These are phyloP conservation scores for Yamadazyma sp. DNA, from an alignment of 1,139 yeast genomes.

Conservation along the genomic window DNA sequence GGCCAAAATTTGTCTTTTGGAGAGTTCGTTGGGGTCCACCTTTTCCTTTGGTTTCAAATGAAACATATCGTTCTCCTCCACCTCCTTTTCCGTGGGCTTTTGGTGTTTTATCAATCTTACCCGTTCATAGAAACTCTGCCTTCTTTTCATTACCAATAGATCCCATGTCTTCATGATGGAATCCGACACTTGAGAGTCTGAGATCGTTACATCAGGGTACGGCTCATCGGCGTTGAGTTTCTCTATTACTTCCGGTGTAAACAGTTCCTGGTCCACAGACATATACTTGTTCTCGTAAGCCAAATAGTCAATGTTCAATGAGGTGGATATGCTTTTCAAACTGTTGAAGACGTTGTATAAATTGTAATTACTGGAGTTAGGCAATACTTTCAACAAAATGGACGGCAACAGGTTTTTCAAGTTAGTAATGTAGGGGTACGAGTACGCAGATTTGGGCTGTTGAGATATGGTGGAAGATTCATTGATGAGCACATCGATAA, in stretches of 20 bases:
- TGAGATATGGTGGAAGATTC: slow-evolving; percentile 35
- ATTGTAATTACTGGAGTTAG: slow-evolving; percentile 50
- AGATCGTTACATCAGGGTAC: slow-evolving; percentile 32
- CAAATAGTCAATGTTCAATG: slow-evolving; percentile 31
- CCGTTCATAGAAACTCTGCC: slow-evolving; percentile 53
- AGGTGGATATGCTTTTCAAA: slow-evolving; percentile 38
- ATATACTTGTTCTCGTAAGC: slow-evolving; percentile 28
- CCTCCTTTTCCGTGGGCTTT: slow-evolving; percentile 21
- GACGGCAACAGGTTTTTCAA: slow-evolving; percentile 42
- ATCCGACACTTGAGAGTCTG: slow-evolving; percentile 21
- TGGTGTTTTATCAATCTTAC: slow-evolving; percentile 33
- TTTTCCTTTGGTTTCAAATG: slow-evolving; percentile 26
- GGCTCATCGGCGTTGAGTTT: slow-evolving; percentile 33
- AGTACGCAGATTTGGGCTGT: slow-evolving; percentile 32
- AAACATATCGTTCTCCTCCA: slow-evolving; percentile 33
- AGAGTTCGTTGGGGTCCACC: slow-evolving; percentile 25
- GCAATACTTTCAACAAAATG: slow-evolving; percentile 53
- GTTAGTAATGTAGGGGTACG: slow-evolving; percentile 47
- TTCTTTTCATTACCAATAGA: slow-evolving; percentile 45
- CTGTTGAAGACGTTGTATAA: slow-evolving; percentile 44
- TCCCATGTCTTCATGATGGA: slow-evolving; percentile 49
- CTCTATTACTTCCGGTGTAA: slow-evolving; percentile 35
- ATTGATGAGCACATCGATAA: slow-evolving; percentile 58
- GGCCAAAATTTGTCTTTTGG: slow-evolving; percentile 59
- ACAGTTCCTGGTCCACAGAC: slow-evolving; percentile 23